Conservation (phyloP, 2,329 filamentous ascomycete species). For the Colletotrichum orbiculare region DNA sequence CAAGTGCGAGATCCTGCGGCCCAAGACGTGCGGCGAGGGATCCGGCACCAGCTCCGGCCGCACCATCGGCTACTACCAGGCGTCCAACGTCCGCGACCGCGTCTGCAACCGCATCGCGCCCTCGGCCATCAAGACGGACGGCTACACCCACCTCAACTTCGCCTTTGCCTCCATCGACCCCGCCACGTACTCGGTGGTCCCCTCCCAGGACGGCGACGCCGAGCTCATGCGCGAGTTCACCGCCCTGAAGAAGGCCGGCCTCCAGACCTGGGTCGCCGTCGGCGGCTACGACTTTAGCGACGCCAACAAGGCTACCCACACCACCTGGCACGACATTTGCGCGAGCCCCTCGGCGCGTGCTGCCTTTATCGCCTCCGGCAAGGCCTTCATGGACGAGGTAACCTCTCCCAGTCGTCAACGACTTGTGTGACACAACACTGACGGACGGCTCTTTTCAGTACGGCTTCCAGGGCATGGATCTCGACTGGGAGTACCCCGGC, state of each 20-base stretch:
- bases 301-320: neutral
- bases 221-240: conserved; percentile 41
- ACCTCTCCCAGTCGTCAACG: too few relatives aligned
- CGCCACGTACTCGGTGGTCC: neutral
- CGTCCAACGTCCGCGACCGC: conserved; percentile 39
- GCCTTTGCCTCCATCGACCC: conserved; percentile 56
- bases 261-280: conserved; percentile 44
- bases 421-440: too few relatives aligned
- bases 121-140: conserved; percentile 42
- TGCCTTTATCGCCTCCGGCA: conserved; percentile 50
- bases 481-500: conserved; percentile 60
- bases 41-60: conserved; percentile 42
- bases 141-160: conserved; percentile 43
- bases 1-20: conserved; percentile 37
- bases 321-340: conserved; percentile 43
- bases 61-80: conserved; percentile 47
- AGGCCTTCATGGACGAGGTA: conserved; percentile 43
- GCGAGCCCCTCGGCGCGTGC: conserved; percentile 41
- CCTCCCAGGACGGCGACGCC: conserved; percentile 30
- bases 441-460: conserved; percentile 34
- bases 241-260: conserved; percentile 42
- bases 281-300: conserved; percentile 46
- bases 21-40: conserved; percentile 41
- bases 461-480: conserved; percentile 55
- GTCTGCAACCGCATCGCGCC: conserved; percentile 47